These are phyloP conservation scores for Pseudotsuga menziesii DNA, from an alignment of 75 land plant species.

Conservation along the genomic window DNA sequence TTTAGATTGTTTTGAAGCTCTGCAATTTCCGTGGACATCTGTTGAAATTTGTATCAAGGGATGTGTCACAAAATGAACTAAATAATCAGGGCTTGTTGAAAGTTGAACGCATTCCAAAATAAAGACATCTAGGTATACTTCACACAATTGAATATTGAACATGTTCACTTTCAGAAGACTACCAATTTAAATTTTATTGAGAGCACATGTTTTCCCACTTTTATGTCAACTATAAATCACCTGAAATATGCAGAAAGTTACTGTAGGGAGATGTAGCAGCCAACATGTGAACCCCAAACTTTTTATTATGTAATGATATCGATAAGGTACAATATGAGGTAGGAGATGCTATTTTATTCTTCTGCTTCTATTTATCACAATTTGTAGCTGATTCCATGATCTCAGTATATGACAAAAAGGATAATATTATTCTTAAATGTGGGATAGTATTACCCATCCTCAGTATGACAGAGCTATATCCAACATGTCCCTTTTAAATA, in stretches of 20 bases:
- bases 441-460: not conserved
- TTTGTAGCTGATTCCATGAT: too few relatives aligned
- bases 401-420: not conserved
- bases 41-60: not conserved
- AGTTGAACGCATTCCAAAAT: too few relatives aligned
- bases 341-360: not conserved
- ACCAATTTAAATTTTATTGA: not conserved
- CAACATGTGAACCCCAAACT: not conserved
- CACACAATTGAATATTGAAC: not conserved
- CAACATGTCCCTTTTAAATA: not conserved
- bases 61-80: not conserved
- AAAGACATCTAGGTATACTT: too few relatives aligned
- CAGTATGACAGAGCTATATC: not conserved
- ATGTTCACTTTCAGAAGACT: not conserved
- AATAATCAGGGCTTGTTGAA: too few relatives aligned
- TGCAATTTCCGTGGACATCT: constrained; percentile 26
- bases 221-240: not conserved
- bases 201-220: not conserved
- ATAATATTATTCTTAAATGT: not conserved
- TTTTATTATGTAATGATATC: not conserved
- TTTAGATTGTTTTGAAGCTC: constrained; percentile 31
- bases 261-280: not conserved
- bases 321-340: not conserved
- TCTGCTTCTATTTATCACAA: not conserved
- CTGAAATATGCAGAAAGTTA: not conserved